These are phyloP conservation scores for Hypoxylon rickii DNA, from an alignment of 495 filamentous ascomycete species.

Conservation along the genomic window DNA sequence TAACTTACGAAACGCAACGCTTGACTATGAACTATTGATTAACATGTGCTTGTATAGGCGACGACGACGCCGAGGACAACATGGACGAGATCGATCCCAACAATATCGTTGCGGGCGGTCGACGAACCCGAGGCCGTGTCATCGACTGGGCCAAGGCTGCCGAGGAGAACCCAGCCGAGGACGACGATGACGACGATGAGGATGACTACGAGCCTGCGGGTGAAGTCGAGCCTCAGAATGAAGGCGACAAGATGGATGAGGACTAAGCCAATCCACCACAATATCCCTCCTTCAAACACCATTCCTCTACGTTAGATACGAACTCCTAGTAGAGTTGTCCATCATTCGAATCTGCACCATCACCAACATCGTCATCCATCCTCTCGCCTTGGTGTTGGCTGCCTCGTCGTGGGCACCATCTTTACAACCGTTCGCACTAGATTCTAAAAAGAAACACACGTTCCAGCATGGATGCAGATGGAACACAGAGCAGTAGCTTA, in stretches of 20 bases:
- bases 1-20: constrained; percentile 13
- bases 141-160: constrained; percentile 85
- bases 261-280: constrained; percentile 37
- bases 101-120: constrained; percentile 80
- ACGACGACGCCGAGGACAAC: constrained; percentile 77
- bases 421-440: constrained; percentile 11
- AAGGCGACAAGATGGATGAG: constrained; percentile 54
- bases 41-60: constrained; percentile 42
- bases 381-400: constrained; percentile 9
- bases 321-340: constrained; percentile 8
- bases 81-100: constrained; percentile 86
- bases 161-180: constrained; percentile 66
- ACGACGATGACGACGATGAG: constrained; percentile 82
- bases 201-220: constrained; percentile 58
- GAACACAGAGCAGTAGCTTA: constrained; percentile 16
- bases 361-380: constrained; percentile 7
- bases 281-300: not conserved
- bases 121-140: constrained; percentile 82
- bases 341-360: not conserved
- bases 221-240: constrained; percentile 41
- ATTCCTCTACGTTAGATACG: constrained; percentile 19
- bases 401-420: constrained; percentile 1
- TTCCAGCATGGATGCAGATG: constrained; percentile 16
- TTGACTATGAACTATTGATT: constrained; percentile 13
- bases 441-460: constrained; percentile 6